Evolutionary conservation across 257 asterid genomes (phyloP), one percentile per base, ranked within the genome.

Genomic region (Galeopsis tetrahit): DNA sequence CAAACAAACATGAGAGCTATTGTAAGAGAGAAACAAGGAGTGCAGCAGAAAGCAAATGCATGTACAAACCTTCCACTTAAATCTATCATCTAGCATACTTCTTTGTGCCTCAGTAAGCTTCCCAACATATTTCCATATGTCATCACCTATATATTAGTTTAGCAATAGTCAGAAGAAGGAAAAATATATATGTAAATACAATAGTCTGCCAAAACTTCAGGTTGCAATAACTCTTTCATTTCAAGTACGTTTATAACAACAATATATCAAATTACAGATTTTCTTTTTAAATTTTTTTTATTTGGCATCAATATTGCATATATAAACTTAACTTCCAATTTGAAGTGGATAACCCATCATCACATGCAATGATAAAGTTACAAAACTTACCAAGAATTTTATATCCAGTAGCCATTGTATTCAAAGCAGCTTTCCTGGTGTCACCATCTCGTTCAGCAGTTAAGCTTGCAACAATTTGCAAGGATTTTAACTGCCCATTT

Each of bases 401-500:
- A 71, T 90, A 95, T 75, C 97, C 99, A 46, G 81, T 95, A 39
- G 99, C 98, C 80, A 92, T 74, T 71, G 99, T 80, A 81, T 88
- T 95, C 68, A 95, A 80, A 56, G 98, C 99, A 79, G 98, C 96
- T 73, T 95, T 95, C 71, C 99, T 82, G 70, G 90, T 79, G 63
- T 95, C 99, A 75, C 99, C 99, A 73, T 95, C 99, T 77, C 99
- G 90, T 75, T 95, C 99, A 62, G 96, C 92, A 67, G 98, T 92
- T 83, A 95, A 87, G 80, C 96, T 90, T 61, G 99, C 98, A 33
- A 95, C 99, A 52, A 89, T 81, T 90, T 95, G 98, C 95, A 95
- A 86, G 73, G 96, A 92, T 78, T 95, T 95, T 66, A 95, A 77
- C 64, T 95, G 99, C 35, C 94, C 97, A 75, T 85, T 81, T 73